Conservation (phyloP, 805 yeast species). For the Jamesozyma gamospora region DNA sequence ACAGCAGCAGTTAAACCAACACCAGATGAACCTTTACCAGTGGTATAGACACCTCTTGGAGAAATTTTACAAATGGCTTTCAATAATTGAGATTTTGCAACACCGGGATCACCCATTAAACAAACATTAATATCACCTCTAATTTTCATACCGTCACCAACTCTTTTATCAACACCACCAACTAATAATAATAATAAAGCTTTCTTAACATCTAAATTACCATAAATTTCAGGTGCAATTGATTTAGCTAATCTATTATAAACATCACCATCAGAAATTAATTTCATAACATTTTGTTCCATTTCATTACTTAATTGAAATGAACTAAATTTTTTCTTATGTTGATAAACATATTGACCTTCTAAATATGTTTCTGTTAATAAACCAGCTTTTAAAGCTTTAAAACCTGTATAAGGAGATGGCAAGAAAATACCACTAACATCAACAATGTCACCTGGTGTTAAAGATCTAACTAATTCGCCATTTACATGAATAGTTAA, state of each 20-base stretch:
- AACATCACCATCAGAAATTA: conserved; percentile 55
- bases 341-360: conserved; percentile 77
- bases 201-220: conserved; percentile 88
- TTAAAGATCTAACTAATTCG: conserved; percentile 71
- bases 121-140: conserved; percentile 95
- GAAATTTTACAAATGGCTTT: conserved; percentile 87
- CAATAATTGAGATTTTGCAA: conserved; percentile 91
- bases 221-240: conserved; percentile 96
- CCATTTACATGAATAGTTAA: conserved; percentile 86
- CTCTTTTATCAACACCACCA: conserved; percentile 91
- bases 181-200: conserved; percentile 74
- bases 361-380: conserved; percentile 89
- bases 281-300: conserved; percentile 42
- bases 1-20: conserved; percentile 99
- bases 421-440: conserved; percentile 90
- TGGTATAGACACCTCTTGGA: conserved; percentile 93
- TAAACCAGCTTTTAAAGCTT: conserved; percentile 85
- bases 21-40: conserved; percentile 98
- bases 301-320: conserved; percentile 49
- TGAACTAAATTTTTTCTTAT: conserved; percentile 75
- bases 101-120: conserved; percentile 99
- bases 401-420: conserved; percentile 89
- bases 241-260: conserved; percentile 76
- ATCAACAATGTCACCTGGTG: conserved; percentile 94
- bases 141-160: conserved; percentile 94